phyloP scores from a whole-genome alignment of 2,329 filamentous ascomycete species.

The Penicillium capsulatum region DNA sequence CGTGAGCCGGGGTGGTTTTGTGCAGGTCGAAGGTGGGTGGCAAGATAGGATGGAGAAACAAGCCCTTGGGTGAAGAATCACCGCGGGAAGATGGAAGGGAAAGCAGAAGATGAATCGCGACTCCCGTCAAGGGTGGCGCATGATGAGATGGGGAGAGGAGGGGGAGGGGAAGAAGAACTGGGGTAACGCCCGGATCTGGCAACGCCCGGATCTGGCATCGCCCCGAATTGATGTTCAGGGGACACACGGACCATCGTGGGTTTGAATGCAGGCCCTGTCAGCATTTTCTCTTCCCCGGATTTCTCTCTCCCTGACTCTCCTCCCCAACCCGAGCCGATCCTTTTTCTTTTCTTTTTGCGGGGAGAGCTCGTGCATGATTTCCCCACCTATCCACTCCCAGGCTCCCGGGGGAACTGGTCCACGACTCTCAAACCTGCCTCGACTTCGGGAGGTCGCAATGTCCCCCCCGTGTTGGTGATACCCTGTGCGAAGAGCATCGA shows the following conservation, averaged over 20 bases:
- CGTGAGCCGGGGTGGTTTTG: no score
- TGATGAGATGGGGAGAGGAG: conserved; percentile 9
- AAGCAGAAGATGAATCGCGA: conserved; percentile 10
- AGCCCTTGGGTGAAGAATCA: no score
- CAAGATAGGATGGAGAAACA: no score
- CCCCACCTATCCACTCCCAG: not conserved
- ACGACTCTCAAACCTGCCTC: not conserved
- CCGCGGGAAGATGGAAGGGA: not conserved
- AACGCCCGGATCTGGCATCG: no score
- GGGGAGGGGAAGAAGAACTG: conserved; percentile 3
- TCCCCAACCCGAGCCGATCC: conserved; percentile 10
- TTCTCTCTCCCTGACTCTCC: no score
- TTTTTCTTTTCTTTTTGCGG: conserved; percentile 17
- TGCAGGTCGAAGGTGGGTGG: conserved; percentile 4
- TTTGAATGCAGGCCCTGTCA: no score
- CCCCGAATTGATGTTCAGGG: conserved; percentile 20
- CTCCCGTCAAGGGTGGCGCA: conserved; percentile 28
- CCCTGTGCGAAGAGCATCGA: no score
- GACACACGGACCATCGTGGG: conserved; percentile 23
- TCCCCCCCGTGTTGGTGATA: no score
- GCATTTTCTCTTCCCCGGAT: not conserved
- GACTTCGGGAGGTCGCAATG: not conserved
- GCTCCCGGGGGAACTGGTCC: not conserved
- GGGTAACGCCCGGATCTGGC: conserved; percentile 23
- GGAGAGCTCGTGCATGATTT: conserved; percentile 17